Evolutionary conservation across 345 rosid genomes (phyloP), one percentile per base, ranked within the genome.

Genomic region (Ceriops tagal): DNA sequence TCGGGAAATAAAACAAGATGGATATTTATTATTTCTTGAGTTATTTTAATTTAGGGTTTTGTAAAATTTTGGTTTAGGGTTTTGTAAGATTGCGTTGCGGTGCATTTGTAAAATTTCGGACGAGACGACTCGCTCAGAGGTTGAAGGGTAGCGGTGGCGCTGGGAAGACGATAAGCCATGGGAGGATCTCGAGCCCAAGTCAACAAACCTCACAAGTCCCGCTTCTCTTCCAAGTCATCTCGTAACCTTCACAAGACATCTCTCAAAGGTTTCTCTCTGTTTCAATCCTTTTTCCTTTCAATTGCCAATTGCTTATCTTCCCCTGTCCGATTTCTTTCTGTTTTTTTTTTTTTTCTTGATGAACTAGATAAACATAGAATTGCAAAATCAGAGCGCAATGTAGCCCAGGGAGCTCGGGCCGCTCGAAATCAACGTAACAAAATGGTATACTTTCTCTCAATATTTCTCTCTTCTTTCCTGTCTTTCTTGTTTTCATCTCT

Each of bases 121-220:
- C 49, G 37, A 7, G 37, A 63, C 61, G 22, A 22, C 16, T 56
- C 46, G 21, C 20, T 64, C 67, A 61, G 75, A 46, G 57, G 71
- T 67, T 67, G 22, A 11, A 49, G 6, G 21, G 26, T n/a, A 28
- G 51, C 6, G 58, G 24, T 34, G 53, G 35, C 16, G 49, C 19
- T 15, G 49, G 49, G 18, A 15, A 37, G 15, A 13, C 18, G 15
- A 13, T 43, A 22, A 76, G 73, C 81, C 76, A 88, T 91, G 92
- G 92, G 87, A 76, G 84, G 86, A 9, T 85, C 96, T 71, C 83
- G 95, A 78, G 84, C 70, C 78, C 98, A 95, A 79, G 82, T 83
- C 11, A 95, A 92, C 70, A 95, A 95, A 68, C 30, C 93, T 66
- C 99, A 95, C 82, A 93, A 91, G 74, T 62, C 96, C 28, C 85